phyloP scores from a whole-genome alignment of 352 stramenopile genomes.

The Pythium brachiatum region DNA sequence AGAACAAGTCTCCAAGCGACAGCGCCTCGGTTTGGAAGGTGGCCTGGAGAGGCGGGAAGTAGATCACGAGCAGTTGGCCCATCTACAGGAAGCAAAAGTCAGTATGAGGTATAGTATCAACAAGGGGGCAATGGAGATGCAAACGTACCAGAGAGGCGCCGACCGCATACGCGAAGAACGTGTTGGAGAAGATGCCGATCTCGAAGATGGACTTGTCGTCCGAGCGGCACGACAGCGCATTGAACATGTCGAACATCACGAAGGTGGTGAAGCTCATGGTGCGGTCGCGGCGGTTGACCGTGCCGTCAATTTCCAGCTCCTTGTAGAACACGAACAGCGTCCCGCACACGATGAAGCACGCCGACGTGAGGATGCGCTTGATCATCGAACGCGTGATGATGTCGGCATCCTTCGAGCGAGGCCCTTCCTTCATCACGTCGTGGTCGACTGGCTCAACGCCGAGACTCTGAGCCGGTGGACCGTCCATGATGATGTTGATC shows the following conservation, averaged over 20 bases:
- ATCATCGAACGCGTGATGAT: constrained; percentile 82
- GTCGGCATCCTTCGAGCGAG: constrained; percentile 66
- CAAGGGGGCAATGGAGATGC: background rate
- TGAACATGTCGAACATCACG: constrained; percentile 98
- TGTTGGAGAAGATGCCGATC: constrained; percentile 91
- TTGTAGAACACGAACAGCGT: constrained; percentile 87
- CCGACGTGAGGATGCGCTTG: constrained; percentile 59
- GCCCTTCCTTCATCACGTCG: constrained; percentile 85
- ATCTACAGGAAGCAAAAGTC: constrained; percentile 32
- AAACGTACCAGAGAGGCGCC: constrained; percentile 77
- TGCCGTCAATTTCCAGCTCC: constrained; percentile 81
- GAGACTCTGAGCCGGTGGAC: constrained; percentile 77
- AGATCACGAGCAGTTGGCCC: constrained; percentile 96
- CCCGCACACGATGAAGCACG: constrained; percentile 71
- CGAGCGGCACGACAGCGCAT: constrained; percentile 95
- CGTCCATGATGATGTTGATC: constrained; percentile 99
- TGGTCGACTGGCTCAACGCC: constrained; percentile 85
- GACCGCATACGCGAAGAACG: constrained; percentile 92
- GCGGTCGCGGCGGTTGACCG: constrained; percentile 92
- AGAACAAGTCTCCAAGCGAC: constrained; percentile 89
- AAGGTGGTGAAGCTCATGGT: constrained; percentile 99
- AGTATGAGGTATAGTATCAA: background rate
- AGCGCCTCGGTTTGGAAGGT: constrained; percentile 97
- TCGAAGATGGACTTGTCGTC: constrained; percentile 93
- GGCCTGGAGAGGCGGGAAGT: constrained; percentile 93